Base-by-base conservation (phyloP, 2,329 filamentous ascomycete species). In the Diaporthe destruens region DNA sequence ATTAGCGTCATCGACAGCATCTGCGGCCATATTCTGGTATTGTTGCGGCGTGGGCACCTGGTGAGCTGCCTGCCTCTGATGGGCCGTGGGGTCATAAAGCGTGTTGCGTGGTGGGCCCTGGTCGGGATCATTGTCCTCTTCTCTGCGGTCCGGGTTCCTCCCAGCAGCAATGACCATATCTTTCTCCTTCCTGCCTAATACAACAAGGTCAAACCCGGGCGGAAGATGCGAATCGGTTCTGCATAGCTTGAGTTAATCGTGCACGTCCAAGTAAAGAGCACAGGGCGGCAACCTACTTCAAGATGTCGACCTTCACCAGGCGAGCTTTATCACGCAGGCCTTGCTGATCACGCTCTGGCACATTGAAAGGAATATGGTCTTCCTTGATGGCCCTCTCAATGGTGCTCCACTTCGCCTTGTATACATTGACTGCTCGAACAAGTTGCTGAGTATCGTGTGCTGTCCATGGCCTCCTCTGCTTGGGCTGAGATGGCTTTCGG, bases 251-350 rank as follows among this genome's bases (percentile, higher is more conserved):
- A 67, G 53, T 71, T 56, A 61, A 14, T 34, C 20, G 8, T 20
- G 42, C 66, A 32, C 3, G 39, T 14, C 16, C 8, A 36, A 36
- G 32, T 16, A 53, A 12, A 7, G 25, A 3, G 32, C 25, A 9
- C 3, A 6, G 29, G 16, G 29, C 25, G 44, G 54, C 9, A 11
- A 79, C 82, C 72, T 76, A 83, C 82, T 83, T 83, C 20, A 90
- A 80, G 57, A 86, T 82, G 42, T 86, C 84, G 47, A 87, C 85
- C 80, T 90, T 90, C 70, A 89, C 75, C 71, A 88, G 85, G 65
- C 88, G 85, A n/a, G 88, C 88, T 79, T 87, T 88, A 82, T 90
- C 88, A 8, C 88, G 87, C 71, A 88, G 83, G 6, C 87, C 85
- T 78, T 89, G 88, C 80, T 89, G 88, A 76, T 86, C 84, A 65